A percentile compares a stretch with the other conserved stretches of the same genome.
These are phyloP conservation scores for Aristolochia californica DNA, from an alignment of 164 flowering plant species.

Conservation along the genomic window DNA sequence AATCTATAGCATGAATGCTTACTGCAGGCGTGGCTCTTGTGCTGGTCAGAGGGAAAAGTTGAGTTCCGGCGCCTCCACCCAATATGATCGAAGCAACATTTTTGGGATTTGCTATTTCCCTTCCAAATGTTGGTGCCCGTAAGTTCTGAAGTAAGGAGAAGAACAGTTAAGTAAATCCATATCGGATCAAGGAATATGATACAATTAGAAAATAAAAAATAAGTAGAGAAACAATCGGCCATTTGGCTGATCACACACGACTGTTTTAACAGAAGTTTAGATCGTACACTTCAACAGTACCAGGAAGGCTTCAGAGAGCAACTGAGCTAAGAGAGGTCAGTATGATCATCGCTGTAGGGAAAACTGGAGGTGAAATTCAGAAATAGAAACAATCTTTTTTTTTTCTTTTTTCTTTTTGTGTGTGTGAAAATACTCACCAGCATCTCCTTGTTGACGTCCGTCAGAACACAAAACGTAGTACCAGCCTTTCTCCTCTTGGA, in stretches of 20 bases:
- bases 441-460: slow-evolving; percentile 37
- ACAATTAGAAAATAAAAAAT: no score
- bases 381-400: no score
- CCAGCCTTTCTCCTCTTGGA: slow-evolving; percentile 30
- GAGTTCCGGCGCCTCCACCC: slow-evolving; percentile 18
- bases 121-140: slow-evolving; percentile 8
- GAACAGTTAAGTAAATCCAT: neutral
- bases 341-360: no score
- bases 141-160: slow-evolving; percentile 7
- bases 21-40: slow-evolving; percentile 16
- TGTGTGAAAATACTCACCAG: slow-evolving; percentile 31
- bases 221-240: no score
- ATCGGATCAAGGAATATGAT: no score
- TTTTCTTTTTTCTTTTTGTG: no score
- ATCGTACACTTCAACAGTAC: no score
- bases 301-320: no score
- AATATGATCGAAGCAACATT: slow-evolving; percentile 12
- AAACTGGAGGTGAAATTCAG: neutral
- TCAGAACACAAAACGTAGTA: slow-evolving; percentile 44
- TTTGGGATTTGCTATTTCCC: slow-evolving; percentile 11
- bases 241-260: no score
- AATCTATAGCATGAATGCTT: no score
- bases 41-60: slow-evolving; percentile 15
- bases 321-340: no score
- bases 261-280: no score